These are phyloP conservation scores for Leucocoprinus leucothites DNA, from an alignment of 768 basidiomycete species.

Conservation along the genomic window DNA sequence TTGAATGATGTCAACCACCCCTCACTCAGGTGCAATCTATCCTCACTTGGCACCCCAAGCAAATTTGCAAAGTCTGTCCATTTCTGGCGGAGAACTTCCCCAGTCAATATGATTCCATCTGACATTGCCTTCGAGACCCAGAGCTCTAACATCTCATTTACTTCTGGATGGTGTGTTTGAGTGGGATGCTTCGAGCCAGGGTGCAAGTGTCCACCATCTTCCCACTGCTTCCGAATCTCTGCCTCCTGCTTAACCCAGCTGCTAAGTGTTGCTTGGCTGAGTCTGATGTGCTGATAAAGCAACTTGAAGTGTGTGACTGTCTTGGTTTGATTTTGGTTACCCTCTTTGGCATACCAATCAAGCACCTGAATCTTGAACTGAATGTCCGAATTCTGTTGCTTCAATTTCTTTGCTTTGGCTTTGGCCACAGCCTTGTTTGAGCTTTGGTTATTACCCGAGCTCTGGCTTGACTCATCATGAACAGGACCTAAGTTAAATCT, in stretches of 20 bases:
- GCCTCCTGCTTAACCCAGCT: conserved; percentile 25
- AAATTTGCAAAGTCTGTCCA: conserved; percentile 26
- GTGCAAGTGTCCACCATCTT: background rate
- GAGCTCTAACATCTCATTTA: conserved; percentile 27
- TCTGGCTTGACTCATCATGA: background rate
- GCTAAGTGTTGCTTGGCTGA: conserved; percentile 24
- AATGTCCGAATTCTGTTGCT: background rate
- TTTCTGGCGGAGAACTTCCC: conserved; percentile 27
- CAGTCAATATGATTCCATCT: conserved; percentile 23
- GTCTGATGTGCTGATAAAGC: conserved; percentile 24
- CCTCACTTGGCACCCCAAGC: conserved; percentile 21
- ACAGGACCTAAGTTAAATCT: background rate
- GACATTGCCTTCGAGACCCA: conserved; percentile 27
- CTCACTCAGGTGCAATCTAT: conserved; percentile 22
- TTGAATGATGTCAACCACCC: conserved; percentile 27
- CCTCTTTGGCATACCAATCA: conserved; percentile 1
- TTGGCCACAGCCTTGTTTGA: too few species aligned
- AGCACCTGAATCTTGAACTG: conserved; percentile 1
- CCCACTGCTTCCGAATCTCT: conserved; percentile 16
- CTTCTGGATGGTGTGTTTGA: conserved; percentile 25
- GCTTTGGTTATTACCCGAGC: too few species aligned
- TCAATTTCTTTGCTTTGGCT: too few species aligned
- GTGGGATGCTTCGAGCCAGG: conserved; percentile 14
- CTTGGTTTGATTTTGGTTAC: background rate
- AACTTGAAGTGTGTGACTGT: conserved; percentile 4